Conservation (phyloP, 352 stramenopile species). For the Pythium grandisporangium region DNA sequence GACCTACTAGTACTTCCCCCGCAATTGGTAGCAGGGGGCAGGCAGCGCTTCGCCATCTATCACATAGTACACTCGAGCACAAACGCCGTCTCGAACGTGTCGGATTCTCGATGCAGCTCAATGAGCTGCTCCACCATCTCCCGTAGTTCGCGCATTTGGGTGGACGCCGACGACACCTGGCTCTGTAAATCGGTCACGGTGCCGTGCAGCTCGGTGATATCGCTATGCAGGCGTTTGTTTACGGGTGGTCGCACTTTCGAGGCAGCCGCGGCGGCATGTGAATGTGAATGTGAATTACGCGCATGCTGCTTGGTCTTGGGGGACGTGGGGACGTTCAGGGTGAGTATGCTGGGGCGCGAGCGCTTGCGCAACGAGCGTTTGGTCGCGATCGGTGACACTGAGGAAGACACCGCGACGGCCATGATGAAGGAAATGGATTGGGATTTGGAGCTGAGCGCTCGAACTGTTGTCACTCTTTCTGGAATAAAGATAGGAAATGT, state of each 20-base stretch:
- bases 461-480: too few species aligned
- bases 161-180: slow-evolving; percentile 9
- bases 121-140: slow-evolving; percentile 5
- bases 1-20: too few species aligned
- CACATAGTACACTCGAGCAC: too few species aligned
- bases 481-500: too few species aligned
- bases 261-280: not conserved
- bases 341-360: slow-evolving; percentile 10
- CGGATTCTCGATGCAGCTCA: slow-evolving; percentile 5
- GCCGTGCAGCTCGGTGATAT: slow-evolving; percentile 10
- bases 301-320: not conserved
- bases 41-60: too few species aligned
- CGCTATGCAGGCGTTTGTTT: slow-evolving; percentile 1
- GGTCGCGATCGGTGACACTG: slow-evolving; percentile 9
- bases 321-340: slow-evolving; percentile 6
- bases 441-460: not conserved
- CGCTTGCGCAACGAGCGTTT: slow-evolving; percentile 15
- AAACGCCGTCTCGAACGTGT: not conserved
- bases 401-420: slow-evolving; percentile 3
- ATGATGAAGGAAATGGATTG: not conserved
- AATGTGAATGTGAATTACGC: not conserved
- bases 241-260: not conserved
- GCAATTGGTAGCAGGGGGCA: too few species aligned
- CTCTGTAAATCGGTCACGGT: slow-evolving; percentile 6
- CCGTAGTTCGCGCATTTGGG: slow-evolving; percentile 12